These are phyloP conservation scores for Closterium sp. DNA, from an alignment of 139 green algal species.

Conservation along the genomic window DNA sequence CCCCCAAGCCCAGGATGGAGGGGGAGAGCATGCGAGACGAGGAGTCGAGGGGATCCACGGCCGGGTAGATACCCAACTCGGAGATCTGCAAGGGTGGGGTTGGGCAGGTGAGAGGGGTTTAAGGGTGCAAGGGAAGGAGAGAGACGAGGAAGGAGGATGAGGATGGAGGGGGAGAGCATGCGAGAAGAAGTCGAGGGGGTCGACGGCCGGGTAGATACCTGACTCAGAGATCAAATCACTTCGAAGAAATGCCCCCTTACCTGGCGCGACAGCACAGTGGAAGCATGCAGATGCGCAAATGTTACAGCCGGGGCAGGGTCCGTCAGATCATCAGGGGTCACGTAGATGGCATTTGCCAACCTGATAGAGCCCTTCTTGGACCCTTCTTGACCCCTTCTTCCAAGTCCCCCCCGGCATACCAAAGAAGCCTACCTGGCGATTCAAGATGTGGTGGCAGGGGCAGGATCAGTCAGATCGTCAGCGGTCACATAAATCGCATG, in stretches of 20 bases:
- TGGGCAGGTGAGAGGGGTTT: neutral
- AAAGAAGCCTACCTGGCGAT: conserved; percentile 60
- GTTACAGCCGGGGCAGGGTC: conserved; percentile 55
- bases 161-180: conserved; percentile 91
- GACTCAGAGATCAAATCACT: conserved; percentile 93
- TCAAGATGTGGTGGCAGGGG: conserved; percentile 68
- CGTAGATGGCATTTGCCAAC: conserved; percentile 77
- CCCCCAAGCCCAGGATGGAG: conserved; percentile 86
- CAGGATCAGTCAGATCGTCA: conserved; percentile 56
- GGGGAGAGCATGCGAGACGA: conserved; percentile 97
- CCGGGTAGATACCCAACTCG: conserved; percentile 99
- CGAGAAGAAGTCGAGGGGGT: conserved; percentile 98
- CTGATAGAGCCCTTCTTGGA: conserved; percentile 97
- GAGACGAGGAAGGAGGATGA: conserved; percentile 92
- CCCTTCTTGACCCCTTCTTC: no score
- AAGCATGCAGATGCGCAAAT: conserved; percentile 54
- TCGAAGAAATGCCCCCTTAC: neutral
- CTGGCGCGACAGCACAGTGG: conserved; percentile 77
- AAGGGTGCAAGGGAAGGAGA: neutral
- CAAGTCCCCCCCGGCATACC: no score
- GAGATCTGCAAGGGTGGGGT: conserved; percentile 70
- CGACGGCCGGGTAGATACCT: conserved; percentile 99
- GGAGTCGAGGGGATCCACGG: conserved; percentile 98
- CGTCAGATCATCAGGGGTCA: conserved; percentile 55
- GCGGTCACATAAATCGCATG: no score